Evolutionary conservation across 441 rosid species (phyloP).

Genomic region (Bocquillonia castaneifolia): DNA sequence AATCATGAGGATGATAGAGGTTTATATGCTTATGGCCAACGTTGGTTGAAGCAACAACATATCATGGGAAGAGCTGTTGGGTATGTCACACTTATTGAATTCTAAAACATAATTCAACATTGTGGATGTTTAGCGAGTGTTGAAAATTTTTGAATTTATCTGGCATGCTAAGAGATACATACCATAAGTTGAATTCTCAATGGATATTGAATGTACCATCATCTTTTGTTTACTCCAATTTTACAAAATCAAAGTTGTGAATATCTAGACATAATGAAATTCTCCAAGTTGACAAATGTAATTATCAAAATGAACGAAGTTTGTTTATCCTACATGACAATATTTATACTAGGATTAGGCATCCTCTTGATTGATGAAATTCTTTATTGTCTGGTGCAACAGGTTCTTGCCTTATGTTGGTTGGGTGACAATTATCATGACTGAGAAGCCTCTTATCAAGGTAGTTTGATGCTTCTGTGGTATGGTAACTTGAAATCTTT

Average conservation of each 20-base stretch:
- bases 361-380: background rate
- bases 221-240: background rate
- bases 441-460: constrained; percentile 60
- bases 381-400: constrained; percentile 8
- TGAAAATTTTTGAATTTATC: background rate
- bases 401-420: constrained; percentile 58
- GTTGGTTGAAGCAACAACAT: constrained; percentile 43
- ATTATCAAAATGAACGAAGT: background rate
- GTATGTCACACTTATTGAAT: constrained; percentile 24
- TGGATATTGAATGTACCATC: background rate
- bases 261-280: background rate
- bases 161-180: background rate
- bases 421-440: constrained; percentile 56
- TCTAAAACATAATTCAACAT: background rate
- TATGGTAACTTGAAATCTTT: background rate
- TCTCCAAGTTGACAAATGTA: background rate
- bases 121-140: background rate
- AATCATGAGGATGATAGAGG: constrained; percentile 34
- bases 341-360: background rate
- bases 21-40: constrained; percentile 40
- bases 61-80: constrained; percentile 61
- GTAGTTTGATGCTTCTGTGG: constrained; percentile 22
- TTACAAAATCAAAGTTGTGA: background rate
- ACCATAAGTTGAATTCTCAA: background rate
- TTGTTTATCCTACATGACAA: background rate